Evolutionary conservation across 1,139 yeast species (phyloP), one percentile per base, ranked within the genome.

Genomic region (Yamadazyma triangularis): DNA sequence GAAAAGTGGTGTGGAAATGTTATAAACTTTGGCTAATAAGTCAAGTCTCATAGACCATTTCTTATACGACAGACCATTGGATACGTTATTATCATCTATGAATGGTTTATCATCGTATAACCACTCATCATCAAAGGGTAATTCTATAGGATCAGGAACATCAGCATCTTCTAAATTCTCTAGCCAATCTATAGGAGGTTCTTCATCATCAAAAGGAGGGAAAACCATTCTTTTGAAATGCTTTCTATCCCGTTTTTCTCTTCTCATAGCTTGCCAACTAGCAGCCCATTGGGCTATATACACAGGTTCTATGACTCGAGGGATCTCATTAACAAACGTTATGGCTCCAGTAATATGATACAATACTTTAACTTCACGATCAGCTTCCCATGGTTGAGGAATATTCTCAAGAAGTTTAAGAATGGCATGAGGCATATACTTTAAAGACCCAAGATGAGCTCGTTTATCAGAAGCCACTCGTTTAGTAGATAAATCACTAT

Each of bases 381-480:
- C 64, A 37, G 77, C 76, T 54, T 93, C 97, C 99, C 99, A 93
- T 1, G 99, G 99, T 52, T 88, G 96, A 0, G 99, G 99, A 91
- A 93, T 91, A 48, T 88, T 89, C 50, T 93, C 98, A 29, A 93
- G 53, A 23, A 93, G 69, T 55, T 93, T 93, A 39, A 88, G 56
- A 2, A 89, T 75, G 0, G 98, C 96, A 58, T 91, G 97, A 0
- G 99, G 99, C 79, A 93, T 74, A 57, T 83, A 93, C 56, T 89
- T 91, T 36, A 93, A 64, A 0, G 97, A 91, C 1, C 97, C 96
- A 16, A 93, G 59, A 48, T 86, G 89, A 0, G 96, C 77, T 34
- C 93, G 67, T 51, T 89, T 89, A 48, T 91, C 97, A 8, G 84
- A 76, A n/a, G 93, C 81, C 26, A 86, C 84, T 40, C 79, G 77